Conservation (phyloP, 1,139 yeast species). For the Candida sp. region DNA sequence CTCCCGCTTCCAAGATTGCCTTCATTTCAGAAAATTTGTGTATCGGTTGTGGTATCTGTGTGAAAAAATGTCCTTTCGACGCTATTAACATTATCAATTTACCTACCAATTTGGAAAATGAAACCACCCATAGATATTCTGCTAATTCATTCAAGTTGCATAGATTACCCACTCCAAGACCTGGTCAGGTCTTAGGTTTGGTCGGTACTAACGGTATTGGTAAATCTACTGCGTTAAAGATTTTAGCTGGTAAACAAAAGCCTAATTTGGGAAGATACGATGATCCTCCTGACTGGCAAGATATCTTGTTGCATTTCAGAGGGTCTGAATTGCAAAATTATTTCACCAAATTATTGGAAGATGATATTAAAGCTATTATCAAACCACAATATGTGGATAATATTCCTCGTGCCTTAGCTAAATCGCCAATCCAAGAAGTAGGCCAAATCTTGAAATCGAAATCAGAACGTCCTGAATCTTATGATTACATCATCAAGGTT, state of each 20-base stretch:
- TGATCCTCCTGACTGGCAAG: conserved; percentile 98
- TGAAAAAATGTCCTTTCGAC: conserved; percentile 96
- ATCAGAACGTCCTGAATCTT: conserved; percentile 61
- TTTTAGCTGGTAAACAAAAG: conserved; percentile 97
- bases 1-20: conserved; percentile 88
- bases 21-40: conserved; percentile 94
- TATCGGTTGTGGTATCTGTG: conserved; percentile 99
- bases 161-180: conserved; percentile 97
- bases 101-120: conserved; percentile 90
- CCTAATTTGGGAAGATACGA: conserved; percentile 94
- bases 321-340: conserved; percentile 97
- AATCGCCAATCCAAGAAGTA: conserved; percentile 85
- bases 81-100: conserved; percentile 93
- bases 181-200: conserved; percentile 96
- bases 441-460: conserved; percentile 77
- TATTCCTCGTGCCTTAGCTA: conserved; percentile 88
- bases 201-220: conserved; percentile 99
- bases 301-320: conserved; percentile 84
- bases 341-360: conserved; percentile 91
- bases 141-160: conserved; percentile 97
- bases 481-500: conserved; percentile 59
- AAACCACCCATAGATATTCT: conserved; percentile 95
- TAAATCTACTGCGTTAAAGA: conserved; percentile 95
- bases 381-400: conserved; percentile 98
- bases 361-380: conserved; percentile 88